Conservation (phyloP, 2,329 filamentous ascomycete species). For the Cadophora sp. region DNA sequence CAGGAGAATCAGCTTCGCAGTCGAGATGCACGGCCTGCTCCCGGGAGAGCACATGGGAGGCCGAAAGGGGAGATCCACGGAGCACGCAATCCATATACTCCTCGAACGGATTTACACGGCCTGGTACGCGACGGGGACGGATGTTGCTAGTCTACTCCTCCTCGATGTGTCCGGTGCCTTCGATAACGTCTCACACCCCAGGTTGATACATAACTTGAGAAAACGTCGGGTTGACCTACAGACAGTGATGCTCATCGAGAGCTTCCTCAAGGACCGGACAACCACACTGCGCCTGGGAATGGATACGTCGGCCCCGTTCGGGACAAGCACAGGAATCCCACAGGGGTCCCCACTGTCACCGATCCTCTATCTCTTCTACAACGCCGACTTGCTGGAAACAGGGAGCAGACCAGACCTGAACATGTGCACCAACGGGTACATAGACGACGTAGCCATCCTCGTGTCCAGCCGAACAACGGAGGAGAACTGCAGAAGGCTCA, state of each 20-base stretch:
- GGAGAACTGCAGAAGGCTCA: constrained; percentile 9
- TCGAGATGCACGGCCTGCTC: constrained; percentile 20
- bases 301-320: no score
- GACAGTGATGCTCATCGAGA: constrained; percentile 23
- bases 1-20: constrained; percentile 12
- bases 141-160: constrained; percentile 27
- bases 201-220: constrained; percentile 28
- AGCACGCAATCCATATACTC: constrained; percentile 41
- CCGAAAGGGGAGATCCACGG: constrained; percentile 33
- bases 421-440: constrained; percentile 10
- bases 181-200: constrained; percentile 29
- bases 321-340: no score
- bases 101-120: constrained; percentile 38
- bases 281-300: constrained; percentile 9
- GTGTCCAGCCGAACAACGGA: constrained; percentile 12
- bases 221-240: constrained; percentile 21
- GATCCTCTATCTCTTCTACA: no score
- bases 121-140: constrained; percentile 21
- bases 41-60: constrained; percentile 18
- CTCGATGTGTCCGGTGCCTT: constrained; percentile 33
- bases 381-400: no score
- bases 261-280: constrained; percentile 29
- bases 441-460: constrained; percentile 6
- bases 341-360: no score
- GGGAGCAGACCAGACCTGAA: no score